Base-by-base conservation (phyloP, 768 basidiomycete genomes). In the Asterophora lycoperdoides region DNA sequence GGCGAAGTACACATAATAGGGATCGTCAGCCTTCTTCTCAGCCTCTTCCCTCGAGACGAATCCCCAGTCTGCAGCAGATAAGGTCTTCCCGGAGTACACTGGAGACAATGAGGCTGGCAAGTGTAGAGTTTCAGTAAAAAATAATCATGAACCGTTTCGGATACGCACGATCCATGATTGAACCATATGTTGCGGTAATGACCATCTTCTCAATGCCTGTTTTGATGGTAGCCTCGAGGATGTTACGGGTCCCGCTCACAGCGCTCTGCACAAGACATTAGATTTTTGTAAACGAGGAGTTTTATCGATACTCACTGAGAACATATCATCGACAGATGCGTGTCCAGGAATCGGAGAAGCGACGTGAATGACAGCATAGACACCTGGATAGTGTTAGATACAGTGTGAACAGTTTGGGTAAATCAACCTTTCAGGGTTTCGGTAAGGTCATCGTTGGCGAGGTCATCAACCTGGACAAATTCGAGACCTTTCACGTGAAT, bases 291-390 rank as follows among this genome's bases (percentile, higher is more conserved):
- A 41, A n/a, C 18, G 7, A 29, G 23, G 6, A 23, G 23, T n/a
- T n/a, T n/a, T 23, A 15, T 18, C 9, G 19, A 41, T 10, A 38
- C 58, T 52, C n/a, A 61, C 60, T 19, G 60, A 46, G 23, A 62
- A 38, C 15, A 53, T 57, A 30, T 55, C 56, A 5, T 62, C 44
- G n/a, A 56, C 54, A 29, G 28, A 23, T 18, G 57, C 53, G n/a
- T 51, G 56, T 26, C 60, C 56, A 1, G 54, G 56, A 29, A 61
- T 55, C 2, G 61, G 61, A 8, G 68, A 68, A 10, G 69, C 70
- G 20, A 64, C 63, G 51, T 74, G 72, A n/a, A 60, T 56, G 37
- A 79, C 65, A 3, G 66, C 76, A 33, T 69, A 65, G 19, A 77
- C 69, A 8, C 68, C 75, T 60, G 9, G 15, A 1, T 13, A 15